Conservation (phyloP, 2,329 filamentous ascomycete species). For the Rutstroemia sp. region DNA sequence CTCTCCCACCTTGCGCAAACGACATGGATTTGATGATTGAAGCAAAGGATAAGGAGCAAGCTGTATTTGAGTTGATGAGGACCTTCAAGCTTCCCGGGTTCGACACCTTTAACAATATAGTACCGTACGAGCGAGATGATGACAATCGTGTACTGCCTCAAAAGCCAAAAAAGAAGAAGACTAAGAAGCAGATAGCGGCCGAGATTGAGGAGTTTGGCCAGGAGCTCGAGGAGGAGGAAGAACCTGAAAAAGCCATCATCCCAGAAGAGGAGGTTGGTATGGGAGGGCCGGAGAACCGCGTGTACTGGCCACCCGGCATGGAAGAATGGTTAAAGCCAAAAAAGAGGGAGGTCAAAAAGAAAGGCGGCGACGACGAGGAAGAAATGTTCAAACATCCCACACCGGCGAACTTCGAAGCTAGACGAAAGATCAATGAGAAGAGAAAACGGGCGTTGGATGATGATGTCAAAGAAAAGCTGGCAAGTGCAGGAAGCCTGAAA, state of each 20-base stretch:
- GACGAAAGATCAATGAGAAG: constrained; percentile 17
- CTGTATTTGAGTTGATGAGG: constrained; percentile 89
- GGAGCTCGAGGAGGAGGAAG: constrained; percentile 31
- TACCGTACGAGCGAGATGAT: constrained; percentile 70
- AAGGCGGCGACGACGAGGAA: constrained; percentile 31
- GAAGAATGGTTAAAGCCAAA: constrained; percentile 82
- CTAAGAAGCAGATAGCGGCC: constrained; percentile 31
- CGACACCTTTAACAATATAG: constrained; percentile 66
- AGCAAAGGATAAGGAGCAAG: constrained; percentile 96
- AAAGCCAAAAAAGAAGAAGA: constrained; percentile 35
- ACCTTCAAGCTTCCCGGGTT: constrained; percentile 78
- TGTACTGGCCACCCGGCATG: constrained; percentile 87
- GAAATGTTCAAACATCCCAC: constrained; percentile 26
- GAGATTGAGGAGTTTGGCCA: constrained; percentile 30
- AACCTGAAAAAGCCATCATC: constrained; percentile 32
- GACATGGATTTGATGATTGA: constrained; percentile 99
- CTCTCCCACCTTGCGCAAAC: constrained; percentile 71
- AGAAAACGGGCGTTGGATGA: constrained; percentile 18
- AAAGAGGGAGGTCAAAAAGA: constrained; percentile 59
- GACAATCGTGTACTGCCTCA: constrained; percentile 56
- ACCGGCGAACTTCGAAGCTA: constrained; percentile 24
- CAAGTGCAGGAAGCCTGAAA: constrained; percentile 14
- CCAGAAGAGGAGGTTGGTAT: constrained; percentile 66
- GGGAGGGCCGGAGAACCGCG: constrained; percentile 73
- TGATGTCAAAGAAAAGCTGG: constrained; percentile 17